Conservation (phyloP, 176 grass and related monocot genomes). For the Rhynchospora tenuis region DNA sequence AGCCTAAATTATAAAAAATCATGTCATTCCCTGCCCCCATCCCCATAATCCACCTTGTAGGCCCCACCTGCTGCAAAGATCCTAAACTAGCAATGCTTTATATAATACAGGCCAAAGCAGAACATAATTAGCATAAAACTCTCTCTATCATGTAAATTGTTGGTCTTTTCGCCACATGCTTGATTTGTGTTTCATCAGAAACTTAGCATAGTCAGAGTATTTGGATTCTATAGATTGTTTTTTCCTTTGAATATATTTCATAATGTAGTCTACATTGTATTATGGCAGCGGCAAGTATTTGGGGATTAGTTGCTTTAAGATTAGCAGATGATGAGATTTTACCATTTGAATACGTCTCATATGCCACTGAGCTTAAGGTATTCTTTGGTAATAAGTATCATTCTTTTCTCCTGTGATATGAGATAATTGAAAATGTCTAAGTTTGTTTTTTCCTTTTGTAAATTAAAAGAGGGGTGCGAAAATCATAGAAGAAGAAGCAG, state of each 20-base stretch:
- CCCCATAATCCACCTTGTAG: background rate
- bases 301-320: constrained; percentile 75
- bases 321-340: constrained; percentile 70
- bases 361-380: constrained; percentile 62
- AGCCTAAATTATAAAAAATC: background rate
- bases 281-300: constrained; percentile 66
- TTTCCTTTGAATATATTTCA: background rate
- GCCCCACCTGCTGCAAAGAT: background rate
- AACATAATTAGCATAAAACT: background rate
- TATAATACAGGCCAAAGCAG: background rate
- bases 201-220: background rate
- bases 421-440: constrained; percentile 8
- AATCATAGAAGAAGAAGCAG: constrained; percentile 31
- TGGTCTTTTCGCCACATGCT: background rate
- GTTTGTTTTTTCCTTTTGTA: background rate
- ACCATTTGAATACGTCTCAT: constrained; percentile 68
- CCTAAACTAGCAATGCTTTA: background rate
- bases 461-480: constrained; percentile 33
- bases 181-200: background rate
- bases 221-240: background rate
- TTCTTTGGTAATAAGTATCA: background rate
- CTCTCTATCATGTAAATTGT: background rate
- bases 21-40: background rate
- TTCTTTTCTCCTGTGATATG: background rate
- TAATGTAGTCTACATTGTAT: background rate